Conservation (phyloP, 2,329 filamentous ascomycete species). For the Calonectria leucothoes region DNA sequence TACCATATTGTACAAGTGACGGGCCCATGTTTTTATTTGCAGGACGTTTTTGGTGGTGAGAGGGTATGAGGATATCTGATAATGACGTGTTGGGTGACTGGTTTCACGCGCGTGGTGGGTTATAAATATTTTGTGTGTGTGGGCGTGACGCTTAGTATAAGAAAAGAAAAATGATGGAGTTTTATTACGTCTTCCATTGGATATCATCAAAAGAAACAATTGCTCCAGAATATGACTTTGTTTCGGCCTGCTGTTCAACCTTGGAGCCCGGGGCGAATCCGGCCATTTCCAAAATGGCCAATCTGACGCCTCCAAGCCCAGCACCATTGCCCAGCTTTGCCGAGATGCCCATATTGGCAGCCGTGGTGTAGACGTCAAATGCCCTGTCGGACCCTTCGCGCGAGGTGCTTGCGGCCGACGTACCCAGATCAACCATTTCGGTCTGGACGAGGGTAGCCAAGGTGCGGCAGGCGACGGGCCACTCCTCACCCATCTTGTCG, state of each 20-base stretch:
- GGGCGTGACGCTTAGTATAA: background rate
- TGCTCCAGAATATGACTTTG: constrained; percentile 48
- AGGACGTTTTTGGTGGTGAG: background rate
- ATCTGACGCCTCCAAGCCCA: constrained; percentile 54
- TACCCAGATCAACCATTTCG: constrained; percentile 41
- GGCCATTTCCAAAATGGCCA: constrained; percentile 55
- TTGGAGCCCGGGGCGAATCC: constrained; percentile 47
- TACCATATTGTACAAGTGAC: constrained; percentile 15
- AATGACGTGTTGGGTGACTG: background rate
- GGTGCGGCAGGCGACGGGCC: constrained; percentile 41
- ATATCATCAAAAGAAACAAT: constrained; percentile 55
- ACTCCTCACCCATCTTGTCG: constrained; percentile 57
- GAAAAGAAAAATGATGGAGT: background rate
- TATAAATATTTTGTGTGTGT: too few relatives aligned
- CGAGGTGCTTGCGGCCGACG: constrained; percentile 41
- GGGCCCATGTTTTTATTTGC: background rate
- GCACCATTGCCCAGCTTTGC: constrained; percentile 47
- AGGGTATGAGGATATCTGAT: background rate
- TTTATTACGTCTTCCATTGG: constrained; percentile 45
- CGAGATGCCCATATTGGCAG: constrained; percentile 50
- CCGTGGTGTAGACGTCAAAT: constrained; percentile 49
- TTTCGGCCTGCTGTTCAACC: constrained; percentile 50
- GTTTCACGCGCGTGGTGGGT: background rate
- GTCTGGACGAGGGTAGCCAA: constrained; percentile 43
- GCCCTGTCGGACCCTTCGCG: constrained; percentile 43